Evolutionary conservation across 2,329 filamentous ascomycete species (phyloP).

Genomic region (Exserohilum turcica): DNA sequence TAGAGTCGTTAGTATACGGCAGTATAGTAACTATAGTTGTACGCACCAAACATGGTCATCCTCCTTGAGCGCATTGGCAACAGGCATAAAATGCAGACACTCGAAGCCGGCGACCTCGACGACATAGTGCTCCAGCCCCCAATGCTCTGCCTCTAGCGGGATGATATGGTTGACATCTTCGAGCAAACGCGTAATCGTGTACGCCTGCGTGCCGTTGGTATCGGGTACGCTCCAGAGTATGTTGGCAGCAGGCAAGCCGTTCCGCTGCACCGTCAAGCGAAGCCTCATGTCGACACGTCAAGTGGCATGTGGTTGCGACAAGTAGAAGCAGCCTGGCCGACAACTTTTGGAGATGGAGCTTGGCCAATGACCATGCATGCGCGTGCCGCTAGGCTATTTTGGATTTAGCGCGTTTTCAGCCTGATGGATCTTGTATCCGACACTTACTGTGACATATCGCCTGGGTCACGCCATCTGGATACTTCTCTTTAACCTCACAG

Average conservation of each 20-base stretch:
- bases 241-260: slow-evolving; percentile 46
- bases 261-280: slow-evolving; percentile 45
- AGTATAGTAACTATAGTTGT: background rate
- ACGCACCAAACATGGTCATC: slow-evolving; percentile 82
- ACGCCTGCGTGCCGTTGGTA: slow-evolving; percentile 35
- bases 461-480: slow-evolving; percentile 7
- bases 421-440: background rate
- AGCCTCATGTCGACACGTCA: slow-evolving; percentile 41
- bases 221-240: slow-evolving; percentile 46
- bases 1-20: slow-evolving; percentile 42
- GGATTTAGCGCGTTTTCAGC: slow-evolving; percentile 1
- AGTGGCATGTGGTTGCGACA: slow-evolving; percentile 7
- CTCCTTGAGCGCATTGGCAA: slow-evolving; percentile 73
- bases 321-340: background rate
- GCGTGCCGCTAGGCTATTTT: background rate
- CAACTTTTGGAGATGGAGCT: slow-evolving; percentile 11
- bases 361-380: slow-evolving; percentile 9
- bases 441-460: slow-evolving; percentile 3
- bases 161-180: slow-evolving; percentile 78
- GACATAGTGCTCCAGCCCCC: slow-evolving; percentile 88
- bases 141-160: slow-evolving; percentile 78
- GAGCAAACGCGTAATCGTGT: slow-evolving; percentile 75
- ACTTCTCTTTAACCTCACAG: background rate
- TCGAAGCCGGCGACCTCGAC: slow-evolving; percentile 82
- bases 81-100: slow-evolving; percentile 81